phyloP scores from a whole-genome alignment of 495 filamentous ascomycete genomes.

The Talaromyces adpressus region DNA sequence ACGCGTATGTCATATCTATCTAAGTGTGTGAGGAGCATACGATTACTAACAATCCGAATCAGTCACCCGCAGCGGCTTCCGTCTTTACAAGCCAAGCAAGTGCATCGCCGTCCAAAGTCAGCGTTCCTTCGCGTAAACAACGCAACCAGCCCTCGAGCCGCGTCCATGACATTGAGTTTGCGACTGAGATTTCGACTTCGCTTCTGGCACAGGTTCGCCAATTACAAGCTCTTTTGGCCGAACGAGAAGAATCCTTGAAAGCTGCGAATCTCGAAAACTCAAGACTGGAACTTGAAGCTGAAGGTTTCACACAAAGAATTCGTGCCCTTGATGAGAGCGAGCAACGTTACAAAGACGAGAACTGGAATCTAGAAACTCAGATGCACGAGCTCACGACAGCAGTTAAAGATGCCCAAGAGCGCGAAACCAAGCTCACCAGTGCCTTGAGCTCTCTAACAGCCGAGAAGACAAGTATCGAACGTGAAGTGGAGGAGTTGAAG shows the following conservation, averaged over 20 bases:
- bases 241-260: slow-evolving; percentile 82
- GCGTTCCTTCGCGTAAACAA: slow-evolving; percentile 73
- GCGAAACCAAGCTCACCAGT: slow-evolving; percentile 72
- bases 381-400: slow-evolving; percentile 71
- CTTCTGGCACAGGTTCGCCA: slow-evolving; percentile 83
- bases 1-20: slow-evolving; percentile 8
- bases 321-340: slow-evolving; percentile 85
- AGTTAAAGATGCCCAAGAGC: slow-evolving; percentile 64
- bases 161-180: slow-evolving; percentile 91
- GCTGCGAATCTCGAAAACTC: slow-evolving; percentile 65
- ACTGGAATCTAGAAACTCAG: slow-evolving; percentile 90
- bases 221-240: slow-evolving; percentile 71
- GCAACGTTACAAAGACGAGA: slow-evolving; percentile 92
- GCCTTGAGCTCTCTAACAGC: slow-evolving; percentile 56
- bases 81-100: slow-evolving; percentile 81
- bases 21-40: neutral
- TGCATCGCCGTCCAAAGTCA: slow-evolving; percentile 83
- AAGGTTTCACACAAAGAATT: slow-evolving; percentile 70
- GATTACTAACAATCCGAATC: neutral
- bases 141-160: slow-evolving; percentile 83
- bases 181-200: slow-evolving; percentile 88
- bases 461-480: slow-evolving; percentile 70
- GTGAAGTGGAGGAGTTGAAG: slow-evolving; percentile 84
- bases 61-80: slow-evolving; percentile 62
- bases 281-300: slow-evolving; percentile 71